A percentile compares a stretch with the other conserved stretches of the same genome.
These are phyloP conservation scores for Helotiales sp. DNA, from an alignment of 2,329 filamentous ascomycete species.

Conservation along the genomic window DNA sequence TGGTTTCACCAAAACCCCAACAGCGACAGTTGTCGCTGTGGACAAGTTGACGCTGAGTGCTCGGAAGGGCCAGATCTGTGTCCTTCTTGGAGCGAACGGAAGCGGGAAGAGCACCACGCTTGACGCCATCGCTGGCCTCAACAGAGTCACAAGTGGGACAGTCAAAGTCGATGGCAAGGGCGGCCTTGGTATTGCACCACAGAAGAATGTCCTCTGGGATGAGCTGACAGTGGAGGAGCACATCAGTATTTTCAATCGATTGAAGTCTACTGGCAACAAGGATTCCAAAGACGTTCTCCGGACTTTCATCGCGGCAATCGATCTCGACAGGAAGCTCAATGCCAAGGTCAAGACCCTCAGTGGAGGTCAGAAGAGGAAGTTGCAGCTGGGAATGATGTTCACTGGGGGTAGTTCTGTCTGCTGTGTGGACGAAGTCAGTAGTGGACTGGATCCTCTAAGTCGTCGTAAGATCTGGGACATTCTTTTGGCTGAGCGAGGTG, in stretches of 20 bases:
- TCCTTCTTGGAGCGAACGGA: constrained; percentile 86
- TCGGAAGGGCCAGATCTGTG: constrained; percentile 80
- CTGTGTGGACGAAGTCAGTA: constrained; percentile 90
- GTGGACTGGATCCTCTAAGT: constrained; percentile 84
- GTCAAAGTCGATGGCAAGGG: constrained; percentile 80
- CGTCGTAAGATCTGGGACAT: constrained; percentile 95
- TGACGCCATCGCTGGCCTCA: constrained; percentile 84
- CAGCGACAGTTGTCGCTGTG: constrained; percentile 79
- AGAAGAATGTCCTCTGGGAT: constrained; percentile 95
- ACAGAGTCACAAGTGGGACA: constrained; percentile 73
- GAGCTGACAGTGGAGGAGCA: constrained; percentile 86
- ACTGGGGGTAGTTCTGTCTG: constrained; percentile 87
- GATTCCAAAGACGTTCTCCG: constrained; percentile 64
- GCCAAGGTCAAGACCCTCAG: constrained; percentile 79
- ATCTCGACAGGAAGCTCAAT: constrained; percentile 74
- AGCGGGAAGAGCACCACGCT: constrained; percentile 90
- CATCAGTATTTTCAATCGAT: constrained; percentile 78
- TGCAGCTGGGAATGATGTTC: constrained; percentile 94
- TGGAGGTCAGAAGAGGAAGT: constrained; percentile 89
- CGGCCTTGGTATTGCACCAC: constrained; percentile 84
- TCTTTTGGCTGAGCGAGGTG: constrained; percentile 79
- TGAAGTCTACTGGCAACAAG: constrained; percentile 68
- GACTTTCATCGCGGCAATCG: constrained; percentile 71
- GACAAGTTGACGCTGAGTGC: constrained; percentile 73
- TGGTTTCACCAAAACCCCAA: constrained; percentile 44